Evolutionary conservation across 345 rosid genomes (phyloP), one percentile per base, ranked within the genome.

Genomic region (Leavenworthia alabamica): DNA sequence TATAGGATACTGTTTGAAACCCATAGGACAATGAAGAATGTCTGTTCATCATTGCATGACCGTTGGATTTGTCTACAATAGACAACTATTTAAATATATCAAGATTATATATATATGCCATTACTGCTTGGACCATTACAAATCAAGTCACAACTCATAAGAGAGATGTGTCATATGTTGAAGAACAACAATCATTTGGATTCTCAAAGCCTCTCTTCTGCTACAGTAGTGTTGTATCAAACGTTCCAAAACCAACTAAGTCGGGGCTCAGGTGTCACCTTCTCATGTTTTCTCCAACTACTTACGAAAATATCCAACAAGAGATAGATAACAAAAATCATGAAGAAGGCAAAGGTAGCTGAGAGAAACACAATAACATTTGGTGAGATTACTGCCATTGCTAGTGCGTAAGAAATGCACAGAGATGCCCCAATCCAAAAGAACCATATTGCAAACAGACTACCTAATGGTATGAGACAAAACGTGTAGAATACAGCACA

Each of bases 321-420:
- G 22, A 66, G 0, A 45, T 0, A 17, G 19, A 67, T 17, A 27
- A 17, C 3, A 56, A 47, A 9, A 14, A 58, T 1, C 8, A 67
- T 2, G 50, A 27, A 37, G 19, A 67, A 39, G 33, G 60, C 53
- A 2, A 59, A 1, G 37, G 53, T 5, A 6, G 14, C 53, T 0
- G 28, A 15, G 22, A 59, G 39, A 41, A 49, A 50, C 39, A 40
- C 1, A 8, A 50, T 13, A 14, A 24, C 45, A 5, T 23, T 39
- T 12, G 66, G 54, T 23, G 66, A 59, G 31, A 59, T 68, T 23
- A 68, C 54, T 0, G 60, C 60, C 37, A 59, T 50, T n/a, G 73
- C 60, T 15, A 68, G 6, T 0, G 60, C 53, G 17, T 59, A 68
- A 41, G 66, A 59, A 31, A 59, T 6, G 29, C 73, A 59, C 2